phyloP scores from a whole-genome alignment of 805 yeast species.

The Barnettozyma sp. region DNA sequence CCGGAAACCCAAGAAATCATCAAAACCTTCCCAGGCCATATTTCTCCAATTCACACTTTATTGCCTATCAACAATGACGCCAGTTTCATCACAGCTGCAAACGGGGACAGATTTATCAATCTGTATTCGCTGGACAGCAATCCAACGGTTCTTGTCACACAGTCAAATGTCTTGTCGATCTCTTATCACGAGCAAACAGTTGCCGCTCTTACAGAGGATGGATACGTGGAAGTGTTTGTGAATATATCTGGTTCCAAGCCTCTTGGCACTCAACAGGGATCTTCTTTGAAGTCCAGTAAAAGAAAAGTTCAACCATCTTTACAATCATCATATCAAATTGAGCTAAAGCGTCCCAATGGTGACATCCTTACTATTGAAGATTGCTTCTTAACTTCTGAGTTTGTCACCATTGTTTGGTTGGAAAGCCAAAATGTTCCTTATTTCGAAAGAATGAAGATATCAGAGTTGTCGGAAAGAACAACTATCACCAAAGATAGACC shows the following conservation, averaged over 20 bases:
- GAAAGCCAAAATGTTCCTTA: slow-evolving; percentile 52
- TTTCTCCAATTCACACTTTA: slow-evolving; percentile 54
- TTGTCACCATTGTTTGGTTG: slow-evolving; percentile 49
- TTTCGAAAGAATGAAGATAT: slow-evolving; percentile 51
- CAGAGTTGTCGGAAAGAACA: slow-evolving; percentile 23
- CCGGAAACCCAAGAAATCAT: slow-evolving; percentile 32
- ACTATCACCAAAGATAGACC: slow-evolving; percentile 34
- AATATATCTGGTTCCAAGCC: slow-evolving; percentile 45
- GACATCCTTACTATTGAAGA: slow-evolving; percentile 25
- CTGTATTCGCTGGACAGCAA: slow-evolving; percentile 43
- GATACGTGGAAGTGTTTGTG: slow-evolving; percentile 63
- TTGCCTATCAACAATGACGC: slow-evolving; percentile 32
- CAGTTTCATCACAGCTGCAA: slow-evolving; percentile 60
- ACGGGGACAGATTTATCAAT: slow-evolving; percentile 76
- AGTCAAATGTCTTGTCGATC: slow-evolving; percentile 48
- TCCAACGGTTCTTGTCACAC: slow-evolving; percentile 62
- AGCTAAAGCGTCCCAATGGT: slow-evolving; percentile 40
- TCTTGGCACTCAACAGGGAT: too few species aligned
- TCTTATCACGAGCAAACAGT: slow-evolving; percentile 34
- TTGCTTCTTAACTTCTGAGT: slow-evolving; percentile 28
- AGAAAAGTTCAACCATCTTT: slow-evolving; percentile 48
- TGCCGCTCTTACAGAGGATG: slow-evolving; percentile 65
- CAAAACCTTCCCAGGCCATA: slow-evolving; percentile 67
- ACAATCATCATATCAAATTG: slow-evolving; percentile 39
- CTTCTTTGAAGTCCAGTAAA: slow-evolving; percentile 25